Base-by-base conservation (phyloP, 1,284 basidiomycete species). In the Spongiforma sp. region DNA sequence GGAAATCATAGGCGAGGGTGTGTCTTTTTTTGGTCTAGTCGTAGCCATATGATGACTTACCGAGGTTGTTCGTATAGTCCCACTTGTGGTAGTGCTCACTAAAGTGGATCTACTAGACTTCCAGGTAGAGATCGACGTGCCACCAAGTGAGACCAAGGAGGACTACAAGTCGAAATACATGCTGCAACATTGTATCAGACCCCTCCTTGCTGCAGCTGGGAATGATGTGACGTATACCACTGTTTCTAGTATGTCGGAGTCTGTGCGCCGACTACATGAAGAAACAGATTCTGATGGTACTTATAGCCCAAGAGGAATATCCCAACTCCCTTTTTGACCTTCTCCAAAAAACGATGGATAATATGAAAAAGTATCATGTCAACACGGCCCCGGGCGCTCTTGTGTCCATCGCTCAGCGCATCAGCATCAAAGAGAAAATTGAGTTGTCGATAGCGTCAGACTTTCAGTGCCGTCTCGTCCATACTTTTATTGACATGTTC, bases 371-470 rank as follows among this genome's bases (percentile, higher is more conserved):
- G 7, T 37, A 69, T 37, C 15, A 60, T 36, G 53, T 57, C 21
- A 41, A 53, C 21, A 68, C 65, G n/a, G 65, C 48, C 2, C 57
- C 62, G 0, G 53, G 60, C 24, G 33, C 59, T 33, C 10, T 59
- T 10, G 70, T 61, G 5, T 24, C 34, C 28, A 66, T 71, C 24
- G 72, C 72, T n/a, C 68, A 74, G 11, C 72, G 70, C 14, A 54
- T 72, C 21, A 72, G 69, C 21, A 61, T 71, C 52, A 59, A 62
- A 52, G 55, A 68, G 15, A 70, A 72, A 7, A 43, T 73, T 3
- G 59, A 71, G 7, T 28, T 37, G 30, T 72, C 72, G 0, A 66
- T 70, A 21, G 30, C 53, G 70, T 71, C 17, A 34, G 43, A 30
- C 12, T 19, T n/a, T 24, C 21, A 28, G 9, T 43, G 11, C n/a